Conservation (phyloP, 352 stramenopile genomes). For the Pythium dissimile region DNA sequence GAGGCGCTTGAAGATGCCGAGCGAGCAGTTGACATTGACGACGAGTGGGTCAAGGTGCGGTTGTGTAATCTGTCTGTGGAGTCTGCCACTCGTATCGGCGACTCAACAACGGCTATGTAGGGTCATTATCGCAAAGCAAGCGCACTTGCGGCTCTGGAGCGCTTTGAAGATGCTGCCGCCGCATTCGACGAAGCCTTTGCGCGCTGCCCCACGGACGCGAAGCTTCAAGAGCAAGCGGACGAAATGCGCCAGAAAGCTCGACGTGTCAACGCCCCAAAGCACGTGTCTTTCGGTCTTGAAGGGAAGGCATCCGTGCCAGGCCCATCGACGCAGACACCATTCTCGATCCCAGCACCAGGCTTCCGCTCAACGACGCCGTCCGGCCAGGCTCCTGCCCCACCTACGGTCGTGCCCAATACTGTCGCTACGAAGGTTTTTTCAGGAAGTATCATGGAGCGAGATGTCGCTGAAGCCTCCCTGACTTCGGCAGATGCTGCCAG, state of each 20-base stretch:
- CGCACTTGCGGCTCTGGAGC: slow-evolving; percentile 58
- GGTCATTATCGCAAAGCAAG: slow-evolving; percentile 77
- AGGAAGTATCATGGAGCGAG: slow-evolving; percentile 66
- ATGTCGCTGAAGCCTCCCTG: slow-evolving; percentile 17
- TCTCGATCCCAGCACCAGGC: slow-evolving; percentile 7
- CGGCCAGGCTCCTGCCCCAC: slow-evolving; percentile 6
- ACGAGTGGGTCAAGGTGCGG: slow-evolving; percentile 71
- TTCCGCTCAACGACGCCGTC: neutral
- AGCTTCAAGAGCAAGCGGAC: slow-evolving; percentile 56
- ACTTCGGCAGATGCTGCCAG: neutral
- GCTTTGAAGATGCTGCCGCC: slow-evolving; percentile 56
- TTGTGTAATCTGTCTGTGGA: neutral
- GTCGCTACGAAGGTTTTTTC: slow-evolving; percentile 54
- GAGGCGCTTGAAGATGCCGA: slow-evolving; percentile 64
- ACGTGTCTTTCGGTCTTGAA: slow-evolving; percentile 13
- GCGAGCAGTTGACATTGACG: slow-evolving; percentile 55
- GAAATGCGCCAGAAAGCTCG: slow-evolving; percentile 40
- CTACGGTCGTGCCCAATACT: slow-evolving; percentile 9
- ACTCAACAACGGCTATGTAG: slow-evolving; percentile 18
- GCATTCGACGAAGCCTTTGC: slow-evolving; percentile 69
- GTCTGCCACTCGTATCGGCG: neutral
- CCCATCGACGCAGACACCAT: neutral
- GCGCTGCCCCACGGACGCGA: slow-evolving; percentile 63
- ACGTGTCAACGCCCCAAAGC: slow-evolving; percentile 4
- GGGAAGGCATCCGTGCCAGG: slow-evolving; percentile 1